Base-by-base conservation (phyloP, 768 basidiomycete genomes). In the Trametopsis cervina region DNA sequence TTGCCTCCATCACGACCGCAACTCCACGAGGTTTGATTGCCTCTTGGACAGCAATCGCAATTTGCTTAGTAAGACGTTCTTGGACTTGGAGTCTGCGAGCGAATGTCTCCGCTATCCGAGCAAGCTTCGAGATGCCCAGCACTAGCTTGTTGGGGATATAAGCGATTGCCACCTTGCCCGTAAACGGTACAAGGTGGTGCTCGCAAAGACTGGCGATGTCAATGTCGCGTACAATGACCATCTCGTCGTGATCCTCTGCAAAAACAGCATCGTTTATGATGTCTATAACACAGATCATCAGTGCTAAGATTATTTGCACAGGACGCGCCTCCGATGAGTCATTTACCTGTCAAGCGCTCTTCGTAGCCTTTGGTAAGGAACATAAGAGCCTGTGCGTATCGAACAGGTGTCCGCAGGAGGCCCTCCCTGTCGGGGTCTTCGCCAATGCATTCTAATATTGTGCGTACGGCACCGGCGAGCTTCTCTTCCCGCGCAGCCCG, bases 281-380 rank as follows among this genome's bases (percentile, higher is more conserved):
- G 64, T 99, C 96, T 92, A n/a, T n/a, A n/a, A n/a, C n/a, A n/a
- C n/a, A n/a, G 62, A 15, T 15, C 9, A 33, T 15, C 29, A 15
- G 29, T 33, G 29, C 7, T 15, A 15, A 33, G 15, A 33, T 15
- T 7, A 33, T 33, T 33, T 15, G 29, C 7, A 15, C 15, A 21
- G 18, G 22, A 21, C 21, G 22, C n/a, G 42, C 42, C 43, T 43
- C 42, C 54, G 60, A 55, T 50, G 50, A 51, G 27, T 51, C 41
- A 22, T 63, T 44, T 46, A 92, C 93, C 90, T 68, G 84, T 81
- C 55, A 99, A 69, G 55, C 90, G 81, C 64, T 98, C 94, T 64
- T 98, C 96, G 67, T 99, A 99, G 9, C 96, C 96, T 62, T 86
- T 83, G 26, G 96, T 98, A 94, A 98, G 96, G 92, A 92, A 98